Evolutionary conservation across 306 rosid genomes (phyloP).

Genomic region (Quercus alba): DNA sequence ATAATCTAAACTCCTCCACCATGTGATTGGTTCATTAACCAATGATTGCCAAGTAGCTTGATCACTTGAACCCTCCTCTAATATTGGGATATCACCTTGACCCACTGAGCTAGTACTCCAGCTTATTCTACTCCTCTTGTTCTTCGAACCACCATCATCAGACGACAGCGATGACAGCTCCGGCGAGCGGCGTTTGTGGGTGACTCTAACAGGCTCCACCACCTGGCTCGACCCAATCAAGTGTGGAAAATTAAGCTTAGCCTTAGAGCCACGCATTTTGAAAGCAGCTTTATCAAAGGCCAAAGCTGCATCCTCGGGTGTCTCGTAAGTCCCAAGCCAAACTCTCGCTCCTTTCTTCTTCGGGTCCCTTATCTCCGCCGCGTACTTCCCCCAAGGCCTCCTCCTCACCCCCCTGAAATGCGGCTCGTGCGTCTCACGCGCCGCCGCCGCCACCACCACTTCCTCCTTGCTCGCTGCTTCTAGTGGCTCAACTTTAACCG

Average conservation of each 20-base stretch:
- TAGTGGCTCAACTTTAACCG: no score
- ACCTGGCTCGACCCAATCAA: conserved; percentile 14
- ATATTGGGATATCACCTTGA: no score
- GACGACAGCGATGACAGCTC: background rate
- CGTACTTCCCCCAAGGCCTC: conserved; percentile 63
- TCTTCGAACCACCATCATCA: no score
- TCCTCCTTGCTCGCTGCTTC: no score
- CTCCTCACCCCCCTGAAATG: conserved; percentile 46
- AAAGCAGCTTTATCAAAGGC: conserved; percentile 63
- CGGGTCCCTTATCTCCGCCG: conserved; percentile 56
- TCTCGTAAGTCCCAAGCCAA: conserved; percentile 64
- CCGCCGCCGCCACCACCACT: background rate
- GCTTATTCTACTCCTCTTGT: no score
- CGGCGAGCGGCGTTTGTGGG: background rate
- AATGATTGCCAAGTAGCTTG: no score
- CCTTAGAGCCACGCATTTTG: conserved; percentile 49
- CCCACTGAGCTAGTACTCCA: no score
- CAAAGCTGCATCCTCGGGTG: conserved; percentile 49
- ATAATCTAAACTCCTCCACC: no score
- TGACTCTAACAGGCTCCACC: background rate
- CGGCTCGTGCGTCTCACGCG: background rate
- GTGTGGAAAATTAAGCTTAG: conserved; percentile 60
- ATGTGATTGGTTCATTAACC: no score
- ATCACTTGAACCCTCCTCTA: no score
- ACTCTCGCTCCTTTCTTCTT: conserved; percentile 42